Evolutionary conservation across 139 green algal genomes (phyloP).

Genomic region (Tetradesmus obliquus): DNA sequence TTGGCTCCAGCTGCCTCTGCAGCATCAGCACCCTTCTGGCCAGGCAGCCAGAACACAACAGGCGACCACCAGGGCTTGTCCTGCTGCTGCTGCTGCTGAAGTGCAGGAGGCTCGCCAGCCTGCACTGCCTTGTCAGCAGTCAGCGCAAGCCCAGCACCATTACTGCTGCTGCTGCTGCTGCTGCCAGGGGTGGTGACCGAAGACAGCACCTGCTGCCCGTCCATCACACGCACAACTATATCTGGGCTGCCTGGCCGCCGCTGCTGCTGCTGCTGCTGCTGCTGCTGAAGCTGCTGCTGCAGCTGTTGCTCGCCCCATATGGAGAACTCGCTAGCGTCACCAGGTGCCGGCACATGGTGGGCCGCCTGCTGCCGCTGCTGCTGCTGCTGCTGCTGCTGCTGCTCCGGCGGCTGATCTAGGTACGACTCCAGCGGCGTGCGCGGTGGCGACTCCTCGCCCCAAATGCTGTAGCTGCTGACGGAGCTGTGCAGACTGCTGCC

Average conservation of each 20-base stretch:
- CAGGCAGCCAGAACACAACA: conserved; percentile 14
- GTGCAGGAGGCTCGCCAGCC: not conserved
- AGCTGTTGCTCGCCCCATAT: not conserved
- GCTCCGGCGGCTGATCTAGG: not conserved
- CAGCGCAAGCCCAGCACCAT: not conserved
- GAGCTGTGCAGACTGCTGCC: not conserved
- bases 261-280: conserved; percentile 7
- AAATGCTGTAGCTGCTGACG: not conserved
- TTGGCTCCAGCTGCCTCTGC: not conserved
- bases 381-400: conserved; percentile 7
- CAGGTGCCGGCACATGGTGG: not conserved
- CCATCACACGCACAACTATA: not conserved
- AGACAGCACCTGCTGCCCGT: not conserved
- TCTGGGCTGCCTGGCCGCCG: not conserved
- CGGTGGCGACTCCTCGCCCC: not conserved
- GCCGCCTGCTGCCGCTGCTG: conserved; percentile 8
- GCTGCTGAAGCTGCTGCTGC: not conserved
- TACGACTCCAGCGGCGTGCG: not conserved
- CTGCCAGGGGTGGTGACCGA: not conserved
- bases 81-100: conserved; percentile 38
- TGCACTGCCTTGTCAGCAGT: conserved; percentile 14
- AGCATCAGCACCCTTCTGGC: conserved; percentile 12
- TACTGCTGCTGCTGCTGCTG: conserved; percentile 25
- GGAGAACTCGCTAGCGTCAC: not conserved
- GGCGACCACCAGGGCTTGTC: conserved; percentile 5